These are phyloP conservation scores for Lactarius quietus DNA, from an alignment of 768 basidiomycete species.

Conservation along the genomic window DNA sequence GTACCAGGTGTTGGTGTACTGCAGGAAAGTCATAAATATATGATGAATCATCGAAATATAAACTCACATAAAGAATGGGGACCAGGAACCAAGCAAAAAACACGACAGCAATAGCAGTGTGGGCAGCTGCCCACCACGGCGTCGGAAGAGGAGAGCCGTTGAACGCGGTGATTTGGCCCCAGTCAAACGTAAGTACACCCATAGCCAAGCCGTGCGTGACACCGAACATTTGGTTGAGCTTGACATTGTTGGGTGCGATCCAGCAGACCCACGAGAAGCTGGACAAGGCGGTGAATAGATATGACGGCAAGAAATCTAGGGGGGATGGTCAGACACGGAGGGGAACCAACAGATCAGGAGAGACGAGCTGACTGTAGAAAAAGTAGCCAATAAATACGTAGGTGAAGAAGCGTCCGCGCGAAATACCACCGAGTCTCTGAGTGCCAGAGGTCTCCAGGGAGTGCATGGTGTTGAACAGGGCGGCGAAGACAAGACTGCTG, in stretches of 20 bases:
- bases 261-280: conserved; percentile 87
- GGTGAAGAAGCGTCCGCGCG: conserved; percentile 51
- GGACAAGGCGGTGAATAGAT: conserved; percentile 16
- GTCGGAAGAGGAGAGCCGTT: conserved; percentile 49
- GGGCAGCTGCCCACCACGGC: conserved; percentile 87
- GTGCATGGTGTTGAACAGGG: conserved; percentile 44
- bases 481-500: conserved; percentile 39
- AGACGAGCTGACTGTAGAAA: conserved; percentile 44
- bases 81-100: conserved; percentile 48
- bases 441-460: conserved; percentile 40
- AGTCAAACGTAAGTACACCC: conserved; percentile 88
- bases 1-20: conserved; percentile 60
- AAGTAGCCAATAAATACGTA: conserved; percentile 39
- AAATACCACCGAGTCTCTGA: conserved; percentile 43
- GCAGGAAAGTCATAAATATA: neutral
- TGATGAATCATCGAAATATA: neutral
- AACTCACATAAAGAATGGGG: conserved; percentile 40
- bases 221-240: conserved; percentile 74
- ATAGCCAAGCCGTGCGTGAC: conserved; percentile 44
- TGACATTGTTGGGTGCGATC: conserved; percentile 70
- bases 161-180: conserved; percentile 65
- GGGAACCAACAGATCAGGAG: neutral
- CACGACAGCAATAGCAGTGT: conserved; percentile 81
- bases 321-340: neutral
- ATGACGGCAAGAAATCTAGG: conserved; percentile 2